A percentile compares a stretch with the other conserved stretches of the same genome.
These are phyloP conservation scores for Ogataea methanolica DNA, from an alignment of 805 yeast genomes.

Conservation along the genomic window DNA sequence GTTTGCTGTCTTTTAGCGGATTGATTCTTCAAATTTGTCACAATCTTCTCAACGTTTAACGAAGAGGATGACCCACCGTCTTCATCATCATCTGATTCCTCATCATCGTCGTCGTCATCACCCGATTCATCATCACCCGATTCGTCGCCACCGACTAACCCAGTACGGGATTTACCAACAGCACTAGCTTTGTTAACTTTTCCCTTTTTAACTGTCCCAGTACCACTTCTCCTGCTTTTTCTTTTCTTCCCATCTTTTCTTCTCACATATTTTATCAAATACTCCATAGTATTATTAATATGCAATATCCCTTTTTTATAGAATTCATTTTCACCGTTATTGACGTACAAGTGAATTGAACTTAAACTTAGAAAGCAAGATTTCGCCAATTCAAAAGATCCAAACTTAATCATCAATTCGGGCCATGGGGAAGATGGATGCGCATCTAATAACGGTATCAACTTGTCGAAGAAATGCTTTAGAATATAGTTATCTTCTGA, in stretches of 20 bases:
- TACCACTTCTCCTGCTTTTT: neutral
- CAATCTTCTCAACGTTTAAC: slow-evolving; percentile 31
- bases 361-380: slow-evolving; percentile 54
- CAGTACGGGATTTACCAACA: no score
- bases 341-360: slow-evolving; percentile 54
- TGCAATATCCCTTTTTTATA: slow-evolving; percentile 50
- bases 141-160: neutral
- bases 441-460: slow-evolving; percentile 50
- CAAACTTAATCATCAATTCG: slow-evolving; percentile 49
- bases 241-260: slow-evolving; percentile 8
- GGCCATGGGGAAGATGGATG: slow-evolving; percentile 64
- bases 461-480: slow-evolving; percentile 50
- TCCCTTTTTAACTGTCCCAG: no score
- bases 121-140: neutral
- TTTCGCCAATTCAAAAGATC: slow-evolving; percentile 53
- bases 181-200: no score
- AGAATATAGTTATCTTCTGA: slow-evolving; percentile 51
- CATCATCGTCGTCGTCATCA: slow-evolving; percentile 4
- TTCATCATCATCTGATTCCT: slow-evolving; percentile 8
- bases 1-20: slow-evolving; percentile 33
- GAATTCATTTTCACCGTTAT: slow-evolving; percentile 47
- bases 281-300: slow-evolving; percentile 53
- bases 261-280: slow-evolving; percentile 41
- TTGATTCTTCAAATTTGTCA: slow-evolving; percentile 34
- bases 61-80: slow-evolving; percentile 9